Conservation (phyloP, 192 early-diverging fungal genomes). For the Backusella mclennaniae region DNA sequence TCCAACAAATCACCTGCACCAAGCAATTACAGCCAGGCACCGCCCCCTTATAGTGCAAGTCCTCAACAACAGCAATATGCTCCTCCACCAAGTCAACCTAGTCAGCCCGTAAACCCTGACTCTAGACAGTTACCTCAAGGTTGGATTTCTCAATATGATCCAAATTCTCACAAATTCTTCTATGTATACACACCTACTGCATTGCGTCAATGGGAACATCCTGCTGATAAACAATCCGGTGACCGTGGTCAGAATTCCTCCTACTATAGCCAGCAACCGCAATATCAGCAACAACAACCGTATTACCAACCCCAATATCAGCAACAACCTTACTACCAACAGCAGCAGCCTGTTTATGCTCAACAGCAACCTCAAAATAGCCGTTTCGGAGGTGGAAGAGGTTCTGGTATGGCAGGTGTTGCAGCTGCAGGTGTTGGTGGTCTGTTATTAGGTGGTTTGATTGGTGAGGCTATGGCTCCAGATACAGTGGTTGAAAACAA, state of each 20-base stretch:
- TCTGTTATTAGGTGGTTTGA: conserved; percentile 14
- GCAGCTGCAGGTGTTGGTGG: conserved; percentile 27
- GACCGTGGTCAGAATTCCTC: conserved; percentile 8
- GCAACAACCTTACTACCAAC: conserved; percentile 15
- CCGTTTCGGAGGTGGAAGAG: conserved; percentile 12
- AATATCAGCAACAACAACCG: conserved; percentile 4
- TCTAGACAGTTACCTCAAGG: conserved; percentile 24
- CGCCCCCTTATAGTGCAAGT: not conserved
- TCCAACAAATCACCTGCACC: not conserved
- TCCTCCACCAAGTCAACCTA: conserved; percentile 16
- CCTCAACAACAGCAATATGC: not conserved
- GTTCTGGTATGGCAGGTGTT: conserved; percentile 15
- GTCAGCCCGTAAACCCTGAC: conserved; percentile 21
- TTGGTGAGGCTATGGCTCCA: conserved; percentile 18
- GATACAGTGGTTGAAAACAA: conserved; percentile 24
- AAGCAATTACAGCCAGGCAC: not conserved
- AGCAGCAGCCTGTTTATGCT: not conserved
- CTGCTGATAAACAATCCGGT: conserved; percentile 21
- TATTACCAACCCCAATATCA: conserved; percentile 22
- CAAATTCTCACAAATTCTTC: conserved; percentile 27
- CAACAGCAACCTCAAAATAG: conserved; percentile 9
- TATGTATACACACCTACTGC: conserved; percentile 38
- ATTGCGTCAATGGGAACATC: conserved; percentile 37
- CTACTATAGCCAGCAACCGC: not conserved
- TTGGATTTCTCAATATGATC: conserved; percentile 36